Percentiles rank a stretch among this genome's conserved stretches.
phyloP scores from a whole-genome alignment of 2,329 filamentous ascomycete species.

The Cryphonectria carpinicola region DNA sequence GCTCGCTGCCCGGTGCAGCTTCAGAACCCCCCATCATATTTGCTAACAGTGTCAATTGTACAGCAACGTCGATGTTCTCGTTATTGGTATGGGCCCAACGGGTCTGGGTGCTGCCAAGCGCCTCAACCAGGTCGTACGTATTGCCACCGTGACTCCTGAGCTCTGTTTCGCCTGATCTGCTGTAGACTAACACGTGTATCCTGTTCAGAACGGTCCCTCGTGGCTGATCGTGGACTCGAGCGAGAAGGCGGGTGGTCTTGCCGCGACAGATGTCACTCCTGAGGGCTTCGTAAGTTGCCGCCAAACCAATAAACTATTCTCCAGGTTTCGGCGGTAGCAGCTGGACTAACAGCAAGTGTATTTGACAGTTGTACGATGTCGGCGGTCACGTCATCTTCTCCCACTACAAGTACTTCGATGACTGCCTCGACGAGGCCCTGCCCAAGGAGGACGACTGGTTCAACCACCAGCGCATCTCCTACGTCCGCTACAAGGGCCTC shows the following conservation, averaged over 20 bases:
- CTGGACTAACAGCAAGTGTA: slow-evolving; percentile 1
- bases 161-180: slow-evolving; percentile 29
- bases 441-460: slow-evolving; percentile 96
- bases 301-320: not conserved
- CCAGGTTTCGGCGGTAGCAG: not conserved
- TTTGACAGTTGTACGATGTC: slow-evolving; percentile 87
- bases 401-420: slow-evolving; percentile 99
- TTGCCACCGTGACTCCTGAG: slow-evolving; percentile 35
- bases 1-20: slow-evolving; percentile 5
- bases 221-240: slow-evolving; percentile 96
- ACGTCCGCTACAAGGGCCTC: slow-evolving; percentile 92
- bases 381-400: slow-evolving; percentile 99
- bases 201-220: slow-evolving; percentile 77
- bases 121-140: slow-evolving; percentile 87
- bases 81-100: slow-evolving; percentile 97
- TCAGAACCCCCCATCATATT: not conserved
- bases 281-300: slow-evolving; percentile 84
- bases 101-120: slow-evolving; percentile 98
- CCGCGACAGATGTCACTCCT: slow-evolving; percentile 90
- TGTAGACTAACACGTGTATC: slow-evolving; percentile 33
- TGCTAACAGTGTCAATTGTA: slow-evolving; percentile 6
- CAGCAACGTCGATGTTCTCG: slow-evolving; percentile 93
- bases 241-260: slow-evolving; percentile 91
- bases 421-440: slow-evolving; percentile 95
- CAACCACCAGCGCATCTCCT: slow-evolving; percentile 97